Evolutionary conservation across 2,329 filamentous ascomycete genomes (phyloP).

Genomic region (Phialophora verrucosa): DNA sequence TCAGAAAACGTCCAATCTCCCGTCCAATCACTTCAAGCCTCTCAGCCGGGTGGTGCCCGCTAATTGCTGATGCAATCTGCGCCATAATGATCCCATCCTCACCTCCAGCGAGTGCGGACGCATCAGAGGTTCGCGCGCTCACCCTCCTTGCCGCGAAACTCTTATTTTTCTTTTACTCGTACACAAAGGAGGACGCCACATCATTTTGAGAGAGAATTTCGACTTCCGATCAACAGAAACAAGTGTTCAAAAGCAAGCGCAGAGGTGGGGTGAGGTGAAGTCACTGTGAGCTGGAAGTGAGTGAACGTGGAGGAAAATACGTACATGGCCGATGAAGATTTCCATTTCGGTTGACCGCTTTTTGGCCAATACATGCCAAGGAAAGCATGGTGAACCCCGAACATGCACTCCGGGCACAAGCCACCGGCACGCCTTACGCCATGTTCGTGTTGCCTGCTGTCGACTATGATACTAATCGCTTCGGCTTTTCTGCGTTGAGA

Average conservation of each 20-base stretch:
- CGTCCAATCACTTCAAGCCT: conserved; percentile 18
- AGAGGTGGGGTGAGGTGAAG: background rate
- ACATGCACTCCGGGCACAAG: background rate
- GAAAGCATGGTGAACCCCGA: background rate
- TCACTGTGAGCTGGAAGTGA: background rate
- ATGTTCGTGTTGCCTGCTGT: background rate
- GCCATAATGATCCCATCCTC: conserved; percentile 27
- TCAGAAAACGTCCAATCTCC: background rate
- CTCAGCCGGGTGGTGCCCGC: background rate
- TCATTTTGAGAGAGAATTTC: background rate
- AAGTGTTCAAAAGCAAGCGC: background rate
- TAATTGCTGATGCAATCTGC: conserved; percentile 30
- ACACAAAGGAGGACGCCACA: background rate
- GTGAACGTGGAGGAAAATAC: background rate
- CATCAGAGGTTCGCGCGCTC: background rate
- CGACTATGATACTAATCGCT: background rate
- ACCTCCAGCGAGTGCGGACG: background rate
- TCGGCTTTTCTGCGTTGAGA: background rate
- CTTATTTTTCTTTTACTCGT: background rate
- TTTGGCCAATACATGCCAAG: background rate
- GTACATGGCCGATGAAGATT: background rate
- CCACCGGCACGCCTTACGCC: background rate
- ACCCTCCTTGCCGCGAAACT: background rate
- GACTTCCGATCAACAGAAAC: background rate
- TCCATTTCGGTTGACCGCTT: background rate